Evolutionary conservation across 2,329 filamentous ascomycete genomes (phyloP).

Genomic region (Aureobasidium melanogenum): DNA sequence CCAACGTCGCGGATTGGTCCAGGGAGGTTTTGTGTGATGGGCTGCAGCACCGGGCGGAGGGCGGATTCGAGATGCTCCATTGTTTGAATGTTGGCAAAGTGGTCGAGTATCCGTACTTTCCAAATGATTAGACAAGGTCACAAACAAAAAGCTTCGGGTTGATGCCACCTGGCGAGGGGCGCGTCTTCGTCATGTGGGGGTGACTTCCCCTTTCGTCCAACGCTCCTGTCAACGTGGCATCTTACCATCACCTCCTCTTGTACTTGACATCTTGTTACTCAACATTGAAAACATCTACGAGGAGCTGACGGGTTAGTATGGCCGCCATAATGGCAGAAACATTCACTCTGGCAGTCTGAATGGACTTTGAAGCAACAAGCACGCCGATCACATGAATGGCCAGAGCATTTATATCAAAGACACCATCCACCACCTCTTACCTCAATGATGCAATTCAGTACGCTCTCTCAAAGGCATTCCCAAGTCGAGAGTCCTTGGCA

Average conservation of each 20-base stretch:
- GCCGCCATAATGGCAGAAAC: too few relatives aligned
- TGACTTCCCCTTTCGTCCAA: not conserved
- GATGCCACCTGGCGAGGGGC: constrained; percentile 5
- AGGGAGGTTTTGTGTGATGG: constrained; percentile 47
- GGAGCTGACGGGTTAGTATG: too few relatives aligned
- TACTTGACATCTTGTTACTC: not conserved
- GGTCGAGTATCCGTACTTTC: too few relatives aligned
- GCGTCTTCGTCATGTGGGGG: not conserved
- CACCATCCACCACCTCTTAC: too few relatives aligned
- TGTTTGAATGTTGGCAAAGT: constrained; percentile 9
- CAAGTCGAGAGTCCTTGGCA: too few relatives aligned
- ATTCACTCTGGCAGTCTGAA: not conserved
- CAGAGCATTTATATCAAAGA: too few relatives aligned
- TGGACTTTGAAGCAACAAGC: too few relatives aligned
- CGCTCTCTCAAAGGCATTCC: too few relatives aligned
- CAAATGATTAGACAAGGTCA: not conserved
- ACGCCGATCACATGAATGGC: too few relatives aligned
- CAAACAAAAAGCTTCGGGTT: not conserved
- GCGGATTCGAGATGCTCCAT: constrained; percentile 39
- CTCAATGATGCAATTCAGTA: too few relatives aligned
- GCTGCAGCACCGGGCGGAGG: constrained; percentile 34
- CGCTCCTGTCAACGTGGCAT: not conserved
- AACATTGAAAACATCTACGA: too few relatives aligned
- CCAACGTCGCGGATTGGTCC: constrained; percentile 65
- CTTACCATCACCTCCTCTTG: not conserved